Evolutionary conservation across 2,329 filamentous ascomycete genomes (phyloP), one percentile per base, ranked within the genome.

Genomic region (Hortaea sp.): DNA sequence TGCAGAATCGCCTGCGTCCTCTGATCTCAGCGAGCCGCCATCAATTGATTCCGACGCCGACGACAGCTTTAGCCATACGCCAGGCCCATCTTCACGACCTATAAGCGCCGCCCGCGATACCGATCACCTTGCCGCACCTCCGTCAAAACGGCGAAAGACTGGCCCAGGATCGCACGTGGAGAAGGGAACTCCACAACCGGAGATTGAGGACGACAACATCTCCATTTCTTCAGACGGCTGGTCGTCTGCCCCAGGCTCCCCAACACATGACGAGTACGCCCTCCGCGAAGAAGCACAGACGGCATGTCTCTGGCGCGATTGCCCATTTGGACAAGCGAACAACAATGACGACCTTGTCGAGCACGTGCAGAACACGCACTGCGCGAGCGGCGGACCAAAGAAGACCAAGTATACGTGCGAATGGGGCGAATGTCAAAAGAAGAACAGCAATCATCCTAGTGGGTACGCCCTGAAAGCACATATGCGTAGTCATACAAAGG

Each of bases 321-420:
- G 72, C 56, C 58, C 66, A n/a, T 69, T 65, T 12, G 71, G 71
- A 35, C 65, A 70, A 40, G 58, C 72, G 29, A 63, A 66, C 30
- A 74, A 75, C 54, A 75, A 74, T 64, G 72, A 75, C 52, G 69
- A 69, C 28, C 62, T 75, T 39, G 72, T 75, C 43, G 63, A 68
- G 48, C 72, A 75, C 56, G 67, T 75, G 38, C 90, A 97, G 67
- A 84, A 88, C 60, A 87, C 90, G 48, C 92, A 98, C 67, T 95
- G 97, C 60, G 88, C 92, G 62, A 62, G 60, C 3, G 57, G 56
- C 12, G 63, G 62, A 7, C 87, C 82, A 50, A 80, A 89, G 45
- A 86, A 92, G 69, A 95, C 94, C 69, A 95, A 92, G 66, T 97
- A 97, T 65, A 88, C 87, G n/a, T 98, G 92, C 68, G 90, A 97